Percentiles rank a stretch among this genome's conserved stretches.
Conservation (phyloP, 169 alveolate species). For the Cryptosporidium sp. region DNA sequence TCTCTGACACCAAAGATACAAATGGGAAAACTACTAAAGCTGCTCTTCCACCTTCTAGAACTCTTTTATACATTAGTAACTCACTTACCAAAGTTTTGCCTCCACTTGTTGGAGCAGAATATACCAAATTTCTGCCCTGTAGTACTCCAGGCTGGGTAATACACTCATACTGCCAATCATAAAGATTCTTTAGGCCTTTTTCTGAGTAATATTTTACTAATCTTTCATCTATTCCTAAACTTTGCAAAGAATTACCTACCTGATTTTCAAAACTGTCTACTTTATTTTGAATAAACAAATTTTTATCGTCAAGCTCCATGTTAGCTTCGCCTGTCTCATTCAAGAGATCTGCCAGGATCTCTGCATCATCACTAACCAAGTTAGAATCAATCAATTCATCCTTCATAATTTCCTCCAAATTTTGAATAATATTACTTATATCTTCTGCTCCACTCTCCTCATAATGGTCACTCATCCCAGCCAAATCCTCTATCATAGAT, state of each 20-base stretch:
- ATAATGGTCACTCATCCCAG: neutral
- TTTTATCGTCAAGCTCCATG: neutral
- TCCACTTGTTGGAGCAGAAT: constrained; percentile 90
- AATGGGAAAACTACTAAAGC: constrained; percentile 85
- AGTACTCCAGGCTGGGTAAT: constrained; percentile 77
- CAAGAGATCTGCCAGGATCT: neutral
- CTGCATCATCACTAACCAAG: neutral
- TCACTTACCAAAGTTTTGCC: constrained; percentile 89
- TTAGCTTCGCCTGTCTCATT: neutral
- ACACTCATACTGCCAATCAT: constrained; percentile 80
- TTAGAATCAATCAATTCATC: neutral
- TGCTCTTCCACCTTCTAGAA: constrained; percentile 53
- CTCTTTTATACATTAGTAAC: constrained; percentile 79
- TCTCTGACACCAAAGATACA: constrained; percentile 84
- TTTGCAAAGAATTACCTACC: neutral
- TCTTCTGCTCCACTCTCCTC: neutral
- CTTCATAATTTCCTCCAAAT: constrained; percentile 2
- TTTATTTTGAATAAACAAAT: neutral
- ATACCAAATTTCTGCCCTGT: constrained; percentile 80
- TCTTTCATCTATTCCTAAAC: constrained; percentile 28
- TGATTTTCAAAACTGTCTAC: neutral
- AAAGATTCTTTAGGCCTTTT: constrained; percentile 46
- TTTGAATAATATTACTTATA: neutral
- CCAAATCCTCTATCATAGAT: neutral
- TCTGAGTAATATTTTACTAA: constrained; percentile 16